phyloP scores from a whole-genome alignment of 345 rosid genomes.

The Lepidium africanum region DNA sequence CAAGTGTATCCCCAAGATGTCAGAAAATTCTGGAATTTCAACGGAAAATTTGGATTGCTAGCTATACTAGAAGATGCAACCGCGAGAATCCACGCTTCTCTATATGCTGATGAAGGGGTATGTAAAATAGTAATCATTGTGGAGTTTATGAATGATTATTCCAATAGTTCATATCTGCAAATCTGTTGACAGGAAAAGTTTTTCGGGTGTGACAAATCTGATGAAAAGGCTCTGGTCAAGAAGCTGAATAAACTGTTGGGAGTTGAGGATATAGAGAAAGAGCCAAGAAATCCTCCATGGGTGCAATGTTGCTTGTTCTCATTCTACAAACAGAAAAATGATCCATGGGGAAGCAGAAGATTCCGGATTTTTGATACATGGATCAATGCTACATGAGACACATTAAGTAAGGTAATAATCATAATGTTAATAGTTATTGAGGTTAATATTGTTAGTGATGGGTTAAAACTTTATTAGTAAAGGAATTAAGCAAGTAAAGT shows the following conservation, averaged over 20 bases:
- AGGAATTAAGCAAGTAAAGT: no score
- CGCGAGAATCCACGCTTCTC: constrained; percentile 20
- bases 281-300: constrained; percentile 24
- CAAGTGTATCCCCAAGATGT: constrained; percentile 14
- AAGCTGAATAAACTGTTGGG: constrained; percentile 15
- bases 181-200: constrained; percentile 12
- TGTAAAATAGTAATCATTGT: background rate
- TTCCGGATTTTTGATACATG: constrained; percentile 23
- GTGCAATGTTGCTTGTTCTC: constrained; percentile 29
- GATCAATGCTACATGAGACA: constrained; percentile 1
- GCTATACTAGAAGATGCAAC: constrained; percentile 22
- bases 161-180: background rate
- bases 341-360: constrained; percentile 27
- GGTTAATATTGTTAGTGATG: background rate
- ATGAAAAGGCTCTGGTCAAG: constrained; percentile 4
- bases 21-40: background rate
- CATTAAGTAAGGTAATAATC: background rate
- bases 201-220: constrained; percentile 11
- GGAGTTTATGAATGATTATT: background rate
- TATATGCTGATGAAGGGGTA: constrained; percentile 26
- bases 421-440: background rate
- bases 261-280: background rate
- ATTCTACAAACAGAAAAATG: constrained; percentile 11
- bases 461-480: background rate
- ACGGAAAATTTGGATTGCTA: background rate